Percentiles rank a stretch among this genome's conserved stretches.
Evolutionary conservation across 768 basidiomycete genomes (phyloP).

Genomic region (Wakefieldia striispora): DNA sequence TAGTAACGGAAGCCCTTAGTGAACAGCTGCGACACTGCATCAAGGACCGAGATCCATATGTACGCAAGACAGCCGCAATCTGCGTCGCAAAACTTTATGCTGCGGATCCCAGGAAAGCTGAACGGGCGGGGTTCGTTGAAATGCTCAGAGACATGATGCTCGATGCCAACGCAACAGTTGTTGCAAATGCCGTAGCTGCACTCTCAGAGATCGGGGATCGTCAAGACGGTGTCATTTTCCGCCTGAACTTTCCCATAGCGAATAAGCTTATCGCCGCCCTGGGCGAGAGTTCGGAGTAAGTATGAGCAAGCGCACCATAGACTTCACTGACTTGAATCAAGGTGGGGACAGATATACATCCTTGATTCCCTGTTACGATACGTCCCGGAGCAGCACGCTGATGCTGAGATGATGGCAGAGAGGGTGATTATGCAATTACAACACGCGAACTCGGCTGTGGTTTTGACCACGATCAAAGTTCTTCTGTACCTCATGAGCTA

Average conservation of each 20-base stretch:
- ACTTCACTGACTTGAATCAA: constrained; percentile 34
- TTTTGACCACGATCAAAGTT: constrained; percentile 96
- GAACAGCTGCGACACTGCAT: constrained; percentile 92
- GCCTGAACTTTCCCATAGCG: constrained; percentile 81
- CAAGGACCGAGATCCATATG: constrained; percentile 95
- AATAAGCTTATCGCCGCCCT: constrained; percentile 89
- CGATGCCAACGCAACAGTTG: constrained; percentile 93
- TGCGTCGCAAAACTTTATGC: constrained; percentile 95
- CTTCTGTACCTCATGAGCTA: constrained; percentile 98
- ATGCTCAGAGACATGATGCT: constrained; percentile 89
- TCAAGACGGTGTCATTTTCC: constrained; percentile 91
- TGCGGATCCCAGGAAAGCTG: constrained; percentile 82
- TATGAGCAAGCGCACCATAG: constrained; percentile 18
- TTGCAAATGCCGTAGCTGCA: constrained; percentile 95
- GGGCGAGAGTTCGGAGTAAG: constrained; percentile 96
- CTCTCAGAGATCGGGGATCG: constrained; percentile 96
- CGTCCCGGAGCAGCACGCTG: constrained; percentile 83
- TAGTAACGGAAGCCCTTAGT: constrained; percentile 78
- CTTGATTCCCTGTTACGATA: constrained; percentile 91
- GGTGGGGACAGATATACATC: constrained; percentile 99
- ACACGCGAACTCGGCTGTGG: constrained; percentile 99
- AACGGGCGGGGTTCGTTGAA: constrained; percentile 88
- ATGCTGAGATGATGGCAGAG: constrained; percentile 95
- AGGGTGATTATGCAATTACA: constrained; percentile 90
- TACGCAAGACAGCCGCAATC: constrained; percentile 97